Evolutionary conservation across 1,284 basidiomycete species (phyloP).

Genomic region (Xerocomus subilludens): DNA sequence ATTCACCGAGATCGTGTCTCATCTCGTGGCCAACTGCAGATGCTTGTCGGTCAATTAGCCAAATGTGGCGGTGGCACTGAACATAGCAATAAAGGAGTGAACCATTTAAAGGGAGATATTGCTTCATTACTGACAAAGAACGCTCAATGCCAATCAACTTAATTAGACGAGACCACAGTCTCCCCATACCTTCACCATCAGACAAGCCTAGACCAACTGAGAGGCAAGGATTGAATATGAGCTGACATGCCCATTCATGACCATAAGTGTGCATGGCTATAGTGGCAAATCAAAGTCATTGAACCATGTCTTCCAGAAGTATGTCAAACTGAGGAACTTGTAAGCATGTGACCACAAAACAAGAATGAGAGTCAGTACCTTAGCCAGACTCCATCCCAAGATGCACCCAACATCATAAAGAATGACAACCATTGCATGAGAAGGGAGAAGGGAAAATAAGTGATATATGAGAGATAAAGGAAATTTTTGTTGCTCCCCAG

Average conservation of each 20-base stretch:
- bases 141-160: neutral
- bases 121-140: neutral
- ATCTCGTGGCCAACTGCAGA: neutral
- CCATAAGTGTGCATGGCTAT: slow-evolving; percentile 1
- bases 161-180: neutral
- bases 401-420: slow-evolving; percentile 1
- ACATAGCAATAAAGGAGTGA: too few relatives aligned
- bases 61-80: neutral
- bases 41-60: neutral
- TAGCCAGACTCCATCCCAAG: neutral
- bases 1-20: neutral
- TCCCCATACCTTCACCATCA: neutral
- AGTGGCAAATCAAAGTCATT: neutral
- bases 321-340: neutral
- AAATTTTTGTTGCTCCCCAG: slow-evolving; percentile 50
- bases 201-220: neutral
- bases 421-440: neutral
- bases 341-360: neutral
- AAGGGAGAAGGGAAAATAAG: neutral
- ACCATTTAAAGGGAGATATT: neutral
- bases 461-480: slow-evolving; percentile 49
- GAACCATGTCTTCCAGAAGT: neutral
- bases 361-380: neutral
- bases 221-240: neutral
- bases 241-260: neutral